phyloP scores from a whole-genome alignment of 129 eudicot species.

The Scalesia atractyloides region DNA sequence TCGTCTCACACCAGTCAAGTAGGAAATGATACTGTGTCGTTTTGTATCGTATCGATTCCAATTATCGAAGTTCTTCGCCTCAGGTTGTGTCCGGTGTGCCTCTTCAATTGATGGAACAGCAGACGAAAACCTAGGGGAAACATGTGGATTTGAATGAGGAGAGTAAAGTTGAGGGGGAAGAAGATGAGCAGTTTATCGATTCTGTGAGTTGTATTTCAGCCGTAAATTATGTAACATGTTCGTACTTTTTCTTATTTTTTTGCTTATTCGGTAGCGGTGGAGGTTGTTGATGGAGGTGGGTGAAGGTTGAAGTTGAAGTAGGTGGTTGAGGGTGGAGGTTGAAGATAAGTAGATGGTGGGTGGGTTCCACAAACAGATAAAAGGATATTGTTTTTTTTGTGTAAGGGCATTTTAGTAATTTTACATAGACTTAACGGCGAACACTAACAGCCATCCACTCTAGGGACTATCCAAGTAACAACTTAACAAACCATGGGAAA shows the following conservation, averaged over 20 bases:
- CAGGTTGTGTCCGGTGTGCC: conserved; percentile 51
- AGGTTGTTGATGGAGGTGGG: too few species aligned
- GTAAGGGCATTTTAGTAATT: too few species aligned
- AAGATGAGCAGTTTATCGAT: conserved; percentile 66
- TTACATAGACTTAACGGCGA: too few species aligned
- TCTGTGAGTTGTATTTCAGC: conserved; percentile 49
- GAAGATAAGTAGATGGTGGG: too few species aligned
- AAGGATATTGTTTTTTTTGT: too few species aligned
- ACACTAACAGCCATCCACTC: too few species aligned
- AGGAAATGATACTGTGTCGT: conserved; percentile 60
- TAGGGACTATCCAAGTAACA: too few species aligned
- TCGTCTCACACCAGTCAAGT: conserved; percentile 41
- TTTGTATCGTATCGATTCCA: conserved; percentile 81
- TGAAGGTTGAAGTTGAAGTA: too few species aligned
- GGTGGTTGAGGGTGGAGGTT: too few species aligned
- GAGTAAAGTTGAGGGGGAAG: conserved; percentile 31
- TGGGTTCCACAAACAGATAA: too few species aligned
- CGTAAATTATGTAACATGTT: neutral
- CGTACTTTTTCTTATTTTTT: neutral
- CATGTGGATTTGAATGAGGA: conserved; percentile 42
- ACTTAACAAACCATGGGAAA: too few species aligned
- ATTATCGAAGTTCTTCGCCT: conserved; percentile 39
- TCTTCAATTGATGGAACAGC: conserved; percentile 73
- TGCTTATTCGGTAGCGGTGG: conserved; percentile 18
- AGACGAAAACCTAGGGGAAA: conserved; percentile 34